Percentiles rank a stretch among this genome's conserved stretches.
These are phyloP conservation scores for Gamsiella multidivaricata DNA, from an alignment of 192 early-diverging fungal species.

Conservation along the genomic window DNA sequence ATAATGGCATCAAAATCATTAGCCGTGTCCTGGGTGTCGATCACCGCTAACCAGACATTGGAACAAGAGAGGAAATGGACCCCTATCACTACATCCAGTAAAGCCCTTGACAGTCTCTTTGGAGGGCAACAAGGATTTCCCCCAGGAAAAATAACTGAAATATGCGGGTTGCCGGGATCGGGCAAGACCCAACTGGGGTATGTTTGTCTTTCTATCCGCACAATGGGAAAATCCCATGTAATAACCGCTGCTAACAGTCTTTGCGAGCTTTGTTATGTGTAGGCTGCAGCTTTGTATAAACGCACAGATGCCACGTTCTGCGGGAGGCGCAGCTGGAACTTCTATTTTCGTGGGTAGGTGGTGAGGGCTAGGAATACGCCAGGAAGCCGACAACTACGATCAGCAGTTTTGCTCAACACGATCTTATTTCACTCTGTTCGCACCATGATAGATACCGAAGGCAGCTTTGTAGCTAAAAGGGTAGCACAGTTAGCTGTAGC, in stretches of 20 bases:
- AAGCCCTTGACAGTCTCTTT: constrained; percentile 35
- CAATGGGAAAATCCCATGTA: background rate
- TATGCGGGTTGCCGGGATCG: constrained; percentile 32
- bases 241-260: background rate
- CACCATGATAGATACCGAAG: constrained; percentile 34
- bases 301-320: constrained; percentile 19
- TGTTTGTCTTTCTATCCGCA: background rate
- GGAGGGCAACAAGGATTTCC: constrained; percentile 13
- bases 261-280: too few relatives aligned
- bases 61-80: constrained; percentile 19
- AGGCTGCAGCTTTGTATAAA: constrained; percentile 51
- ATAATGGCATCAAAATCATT: background rate
- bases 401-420: too few relatives aligned
- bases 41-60: constrained; percentile 21
- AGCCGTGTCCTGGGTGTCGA: background rate
- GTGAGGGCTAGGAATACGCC: too few relatives aligned
- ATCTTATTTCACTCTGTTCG: background rate
- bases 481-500: constrained; percentile 23
- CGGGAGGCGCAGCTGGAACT: constrained; percentile 19
- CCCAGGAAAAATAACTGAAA: constrained; percentile 41
- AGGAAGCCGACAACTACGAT: too few relatives aligned
- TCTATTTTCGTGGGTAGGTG: constrained; percentile 47
- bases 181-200: constrained; percentile 52
- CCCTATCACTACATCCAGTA: constrained; percentile 32
- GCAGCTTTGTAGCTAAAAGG: constrained; percentile 46